Percentiles rank a stretch among this genome's conserved stretches.
Evolutionary conservation across 2,329 filamentous ascomycete species (phyloP).

Genomic region (Xylariaceae sp.): DNA sequence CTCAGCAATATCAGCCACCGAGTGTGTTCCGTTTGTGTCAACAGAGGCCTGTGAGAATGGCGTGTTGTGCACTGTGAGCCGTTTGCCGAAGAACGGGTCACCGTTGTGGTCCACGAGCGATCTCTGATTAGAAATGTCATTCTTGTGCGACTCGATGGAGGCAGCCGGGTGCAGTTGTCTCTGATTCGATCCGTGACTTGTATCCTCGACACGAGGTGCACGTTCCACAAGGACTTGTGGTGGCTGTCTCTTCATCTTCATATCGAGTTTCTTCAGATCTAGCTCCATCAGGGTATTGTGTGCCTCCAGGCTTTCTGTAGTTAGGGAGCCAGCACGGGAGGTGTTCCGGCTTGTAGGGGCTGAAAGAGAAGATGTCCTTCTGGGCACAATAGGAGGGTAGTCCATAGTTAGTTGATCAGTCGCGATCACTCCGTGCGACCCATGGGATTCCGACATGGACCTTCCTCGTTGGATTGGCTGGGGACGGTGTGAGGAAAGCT

Average conservation of each 20-base stretch:
- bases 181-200: constrained; percentile 24
- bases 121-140: constrained; percentile 29
- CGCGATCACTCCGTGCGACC: constrained; percentile 30
- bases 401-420: constrained; percentile 57
- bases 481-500: constrained; percentile 43
- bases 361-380: constrained; percentile 59
- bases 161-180: constrained; percentile 30
- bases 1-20: constrained; percentile 59
- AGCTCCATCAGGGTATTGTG: constrained; percentile 44
- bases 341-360: constrained; percentile 59
- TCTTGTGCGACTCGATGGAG: constrained; percentile 37
- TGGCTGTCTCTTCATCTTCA: constrained; percentile 19
- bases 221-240: constrained; percentile 30
- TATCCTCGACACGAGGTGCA: constrained; percentile 28
- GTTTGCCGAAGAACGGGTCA: constrained; percentile 52
- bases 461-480: constrained; percentile 40
- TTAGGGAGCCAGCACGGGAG: constrained; percentile 48
- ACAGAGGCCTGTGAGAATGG: constrained; percentile 62
- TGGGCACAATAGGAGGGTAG: constrained; percentile 56
- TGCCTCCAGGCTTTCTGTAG: constrained; percentile 56
- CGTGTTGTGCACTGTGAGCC: constrained; percentile 55
- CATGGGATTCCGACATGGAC: constrained; percentile 47
- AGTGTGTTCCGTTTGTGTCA: constrained; percentile 58
- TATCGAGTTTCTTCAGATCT: constrained; percentile 8
- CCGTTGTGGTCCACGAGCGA: constrained; percentile 50